Base-by-base conservation (phyloP, 768 basidiomycete species). In the Hericium rajendrae region DNA sequence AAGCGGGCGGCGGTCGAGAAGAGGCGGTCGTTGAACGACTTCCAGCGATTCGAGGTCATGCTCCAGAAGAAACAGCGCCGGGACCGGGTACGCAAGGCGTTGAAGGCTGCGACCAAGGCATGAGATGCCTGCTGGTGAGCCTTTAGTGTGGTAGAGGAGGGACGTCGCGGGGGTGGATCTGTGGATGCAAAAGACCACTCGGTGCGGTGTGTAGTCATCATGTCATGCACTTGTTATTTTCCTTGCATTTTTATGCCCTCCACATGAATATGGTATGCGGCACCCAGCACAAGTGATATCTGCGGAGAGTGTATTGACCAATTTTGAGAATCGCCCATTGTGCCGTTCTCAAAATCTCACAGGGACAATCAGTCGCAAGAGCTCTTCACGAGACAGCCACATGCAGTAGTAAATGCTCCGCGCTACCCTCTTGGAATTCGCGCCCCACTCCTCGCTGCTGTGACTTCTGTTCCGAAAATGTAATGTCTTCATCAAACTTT, bases 1-100 rank as follows among this genome's bases (percentile, higher is more conserved):
- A 92, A 84, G 77, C 83, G 90, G 53, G 80, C 79, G 46, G 86
- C 90, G 12, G 71, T 81, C 55, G 78, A 86, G 74, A 82, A 80
- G 72, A 81, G 94, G 68, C 79, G 86, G 72, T 75, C 78, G 68
- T 69, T 91, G 58, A 86, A 83, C 73, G 95, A 99, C 76, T 98
- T 98, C 72, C 90, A 84, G 59, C 84, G 94, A 56, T 98, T 97
- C 78, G 72, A 80, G 65, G 83, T 94, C 59, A 84, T 91, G 83
- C 67, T 97, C 65, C 81, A 82, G 60, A 97, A 97, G 87, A 94
- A 91, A 81, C 76, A 79, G 69, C 78, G 93, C 70, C 76, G 90
- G 63, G 92, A 94, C 67, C 70, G 72, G 10, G 87, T 90, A 28
- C 79, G 86, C 71, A 91, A 91, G 75, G 66, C 75, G 10, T 59